These are phyloP conservation scores for Aspergillus viridinutans DNA, from an alignment of 2,329 filamentous ascomycete species.

Conservation along the genomic window DNA sequence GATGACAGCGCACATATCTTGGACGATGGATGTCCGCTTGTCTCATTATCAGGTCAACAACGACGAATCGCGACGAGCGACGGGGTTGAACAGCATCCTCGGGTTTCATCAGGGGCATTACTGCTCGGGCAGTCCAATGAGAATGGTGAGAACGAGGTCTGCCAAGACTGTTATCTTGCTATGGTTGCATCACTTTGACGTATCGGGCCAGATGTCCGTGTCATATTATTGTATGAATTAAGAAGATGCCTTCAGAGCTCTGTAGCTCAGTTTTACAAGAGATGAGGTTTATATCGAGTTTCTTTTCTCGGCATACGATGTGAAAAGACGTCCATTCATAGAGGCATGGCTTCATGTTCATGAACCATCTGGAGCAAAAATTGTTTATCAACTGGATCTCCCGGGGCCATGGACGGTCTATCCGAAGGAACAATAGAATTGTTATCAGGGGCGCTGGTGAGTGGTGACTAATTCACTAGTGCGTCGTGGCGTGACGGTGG, in stretches of 20 bases:
- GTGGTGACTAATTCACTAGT: neutral
- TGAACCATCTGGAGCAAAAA: neutral
- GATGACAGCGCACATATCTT: neutral
- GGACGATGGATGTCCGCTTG: neutral
- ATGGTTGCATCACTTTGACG: neutral
- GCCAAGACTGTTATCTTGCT: neutral
- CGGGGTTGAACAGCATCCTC: neutral
- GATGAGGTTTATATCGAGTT: too few relatives aligned
- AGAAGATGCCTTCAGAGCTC: neutral
- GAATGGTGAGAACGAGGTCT: neutral
- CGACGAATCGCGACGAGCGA: neutral
- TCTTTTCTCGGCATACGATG: neutral
- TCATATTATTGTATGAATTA: neutral
- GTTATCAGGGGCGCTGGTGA: neutral
- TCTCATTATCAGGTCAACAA: neutral
- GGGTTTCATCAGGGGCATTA: neutral
- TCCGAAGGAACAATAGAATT: neutral
- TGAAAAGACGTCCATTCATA: neutral
- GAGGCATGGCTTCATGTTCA: neutral
- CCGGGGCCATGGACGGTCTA: neutral
- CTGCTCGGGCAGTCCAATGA: neutral
- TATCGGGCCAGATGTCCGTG: neutral
- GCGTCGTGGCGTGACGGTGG: neutral
- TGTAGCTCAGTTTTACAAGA: neutral
- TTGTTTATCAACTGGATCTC: neutral